Percentiles rank a stretch among this genome's conserved stretches.
Conservation (phyloP, 2,329 filamentous ascomycete genomes). For the Arthrobotrys pseudoclavata region DNA sequence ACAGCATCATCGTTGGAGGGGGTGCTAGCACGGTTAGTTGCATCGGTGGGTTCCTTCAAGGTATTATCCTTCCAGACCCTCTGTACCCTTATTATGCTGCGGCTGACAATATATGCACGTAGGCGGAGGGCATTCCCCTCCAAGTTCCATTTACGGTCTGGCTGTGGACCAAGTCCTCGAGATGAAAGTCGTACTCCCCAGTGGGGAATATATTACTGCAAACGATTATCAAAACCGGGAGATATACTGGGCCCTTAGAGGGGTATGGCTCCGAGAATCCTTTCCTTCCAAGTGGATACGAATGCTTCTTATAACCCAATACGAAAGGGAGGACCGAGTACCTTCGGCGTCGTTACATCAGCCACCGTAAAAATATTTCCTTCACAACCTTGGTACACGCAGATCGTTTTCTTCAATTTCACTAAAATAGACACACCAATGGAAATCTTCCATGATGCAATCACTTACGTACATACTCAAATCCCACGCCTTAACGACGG, state of each 20-base stretch:
- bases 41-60: conserved; percentile 68
- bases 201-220: conserved; percentile 70
- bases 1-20: conserved; percentile 6
- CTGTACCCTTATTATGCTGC: neutral
- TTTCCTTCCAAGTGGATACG: neutral
- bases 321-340: neutral
- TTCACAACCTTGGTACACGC: conserved; percentile 1
- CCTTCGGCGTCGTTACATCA: conserved; percentile 11
- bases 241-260: conserved; percentile 70
- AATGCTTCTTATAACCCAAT: neutral
- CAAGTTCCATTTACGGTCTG: conserved; percentile 72
- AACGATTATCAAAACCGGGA: conserved; percentile 67
- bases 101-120: neutral
- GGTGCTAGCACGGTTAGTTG: conserved; percentile 68
- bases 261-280: neutral
- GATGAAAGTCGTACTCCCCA: conserved; percentile 72
- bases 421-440: conserved; percentile 16
- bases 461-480: conserved; percentile 16
- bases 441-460: conserved; percentile 4
- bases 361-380: conserved; percentile 21
- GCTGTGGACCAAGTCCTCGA: conserved; percentile 73
- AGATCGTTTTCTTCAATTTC: conserved; percentile 4
- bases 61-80: conserved; percentile 61
- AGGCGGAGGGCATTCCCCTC: conserved; percentile 72
- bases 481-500: conserved; percentile 8